Conservation (phyloP, 371 early-diverging fungal species). For the Batrachochytrium dendrobatidis region DNA sequence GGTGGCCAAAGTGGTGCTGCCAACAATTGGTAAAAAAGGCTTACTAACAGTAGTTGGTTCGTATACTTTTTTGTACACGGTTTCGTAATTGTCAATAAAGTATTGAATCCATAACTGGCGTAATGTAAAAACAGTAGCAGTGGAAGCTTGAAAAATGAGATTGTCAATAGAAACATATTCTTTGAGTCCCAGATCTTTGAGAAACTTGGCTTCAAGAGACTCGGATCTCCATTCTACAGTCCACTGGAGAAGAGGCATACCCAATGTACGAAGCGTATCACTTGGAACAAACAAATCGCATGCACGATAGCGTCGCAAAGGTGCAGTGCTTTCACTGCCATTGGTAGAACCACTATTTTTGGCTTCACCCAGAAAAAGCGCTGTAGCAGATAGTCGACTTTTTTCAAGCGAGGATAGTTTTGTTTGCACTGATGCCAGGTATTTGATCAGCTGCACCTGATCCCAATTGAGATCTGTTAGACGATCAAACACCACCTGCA, state of each 20-base stretch:
- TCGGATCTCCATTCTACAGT: constrained; percentile 43
- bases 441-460: constrained; percentile 73
- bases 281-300: constrained; percentile 63
- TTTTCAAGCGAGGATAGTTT: constrained; percentile 58
- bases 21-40: constrained; percentile 60
- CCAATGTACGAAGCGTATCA: constrained; percentile 51
- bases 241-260: constrained; percentile 70
- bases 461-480: constrained; percentile 81
- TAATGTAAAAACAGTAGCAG: constrained; percentile 25
- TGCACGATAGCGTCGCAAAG: constrained; percentile 44
- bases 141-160: constrained; percentile 49
- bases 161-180: constrained; percentile 46
- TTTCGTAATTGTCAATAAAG: constrained; percentile 63
- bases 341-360: too few species aligned
- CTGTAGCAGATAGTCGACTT: constrained; percentile 53
- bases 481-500: constrained; percentile 79
- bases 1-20: constrained; percentile 29
- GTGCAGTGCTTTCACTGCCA: too few species aligned
- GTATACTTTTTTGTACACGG: constrained; percentile 45
- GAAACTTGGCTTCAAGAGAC: constrained; percentile 49
- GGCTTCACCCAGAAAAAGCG: constrained; percentile 61
- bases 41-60: constrained; percentile 34
- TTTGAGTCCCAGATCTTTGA: constrained; percentile 58
- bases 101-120: constrained; percentile 54
- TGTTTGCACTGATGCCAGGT: constrained; percentile 60